These are phyloP conservation scores for Paecilomyces variotii DNA, from an alignment of 2,329 filamentous ascomycete species.

Conservation along the genomic window DNA sequence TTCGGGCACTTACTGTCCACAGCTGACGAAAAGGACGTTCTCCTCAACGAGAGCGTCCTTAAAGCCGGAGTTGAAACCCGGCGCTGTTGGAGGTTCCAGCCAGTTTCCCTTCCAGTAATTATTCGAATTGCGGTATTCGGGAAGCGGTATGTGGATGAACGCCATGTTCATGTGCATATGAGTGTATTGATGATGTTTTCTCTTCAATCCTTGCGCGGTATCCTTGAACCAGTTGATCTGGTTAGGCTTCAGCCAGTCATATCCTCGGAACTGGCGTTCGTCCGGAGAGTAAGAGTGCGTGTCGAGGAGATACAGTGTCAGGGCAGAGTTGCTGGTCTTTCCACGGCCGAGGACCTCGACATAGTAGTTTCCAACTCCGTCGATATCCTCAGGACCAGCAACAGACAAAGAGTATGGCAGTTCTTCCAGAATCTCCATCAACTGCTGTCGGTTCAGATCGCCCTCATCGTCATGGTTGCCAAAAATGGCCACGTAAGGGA, in stretches of 20 bases:
- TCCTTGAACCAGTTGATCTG: slow-evolving; percentile 93
- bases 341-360: slow-evolving; percentile 80
- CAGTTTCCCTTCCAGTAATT: slow-evolving; percentile 61
- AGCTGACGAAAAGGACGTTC: slow-evolving; percentile 78
- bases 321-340: slow-evolving; percentile 71
- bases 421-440: slow-evolving; percentile 80
- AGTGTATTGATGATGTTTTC: slow-evolving; percentile 73
- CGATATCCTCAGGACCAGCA: slow-evolving; percentile 72
- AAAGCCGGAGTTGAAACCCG: slow-evolving; percentile 86
- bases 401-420: slow-evolving; percentile 85
- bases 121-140: slow-evolving; percentile 65
- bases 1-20: slow-evolving; percentile 65
- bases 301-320: slow-evolving; percentile 93
- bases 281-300: slow-evolving; percentile 88
- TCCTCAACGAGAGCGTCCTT: slow-evolving; percentile 80
- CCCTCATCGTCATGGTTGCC: slow-evolving; percentile 97
- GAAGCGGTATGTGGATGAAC: slow-evolving; percentile 94
- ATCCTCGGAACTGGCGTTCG: slow-evolving; percentile 79
- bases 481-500: slow-evolving; percentile 90
- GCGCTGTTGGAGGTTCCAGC: slow-evolving; percentile 79
- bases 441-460: slow-evolving; percentile 62
- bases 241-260: slow-evolving; percentile 92
- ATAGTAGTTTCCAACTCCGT: slow-evolving; percentile 91
- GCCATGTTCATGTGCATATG: slow-evolving; percentile 92
- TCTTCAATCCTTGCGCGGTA: slow-evolving; percentile 65